phyloP scores from a whole-genome alignment of 768 basidiomycete species.

The Collybia nuda region DNA sequence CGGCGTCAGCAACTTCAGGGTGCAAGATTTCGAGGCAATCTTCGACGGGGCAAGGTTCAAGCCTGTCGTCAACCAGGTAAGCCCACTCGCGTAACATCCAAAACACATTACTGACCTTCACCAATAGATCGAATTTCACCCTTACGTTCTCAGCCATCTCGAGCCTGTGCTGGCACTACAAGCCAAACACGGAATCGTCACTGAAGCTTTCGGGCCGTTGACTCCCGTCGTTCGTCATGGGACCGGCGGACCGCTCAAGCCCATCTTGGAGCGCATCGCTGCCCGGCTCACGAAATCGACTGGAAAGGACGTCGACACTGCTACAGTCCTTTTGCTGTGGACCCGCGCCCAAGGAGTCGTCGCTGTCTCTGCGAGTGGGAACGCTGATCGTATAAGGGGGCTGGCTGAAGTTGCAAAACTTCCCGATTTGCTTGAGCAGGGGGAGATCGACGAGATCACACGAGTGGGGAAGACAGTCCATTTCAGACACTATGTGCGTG shows the following conservation, averaged over 20 bases:
- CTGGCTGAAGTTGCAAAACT: constrained; percentile 26
- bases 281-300: constrained; percentile 15
- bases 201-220: constrained; percentile 35
- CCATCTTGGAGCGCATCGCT: constrained; percentile 29
- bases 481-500: constrained; percentile 32
- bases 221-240: constrained; percentile 36
- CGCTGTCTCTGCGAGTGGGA: constrained; percentile 31
- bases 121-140: constrained; percentile 34
- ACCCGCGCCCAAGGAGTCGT: constrained; percentile 28
- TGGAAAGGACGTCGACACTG: constrained; percentile 20
- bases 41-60: constrained; percentile 43
- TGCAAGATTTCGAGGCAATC: constrained; percentile 42
- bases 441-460: constrained; percentile 33
- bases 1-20: constrained; percentile 55
- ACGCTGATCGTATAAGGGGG: constrained; percentile 25
- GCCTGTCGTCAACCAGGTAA: constrained; percentile 55
- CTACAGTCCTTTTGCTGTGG: constrained; percentile 31
- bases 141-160: constrained; percentile 30
- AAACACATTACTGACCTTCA: background rate
- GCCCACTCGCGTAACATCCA: constrained; percentile 3
- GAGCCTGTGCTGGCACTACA: constrained; percentile 32
- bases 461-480: constrained; percentile 32
- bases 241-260: constrained; percentile 35
- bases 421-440: constrained; percentile 25
- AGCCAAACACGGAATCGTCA: constrained; percentile 34